phyloP scores from a whole-genome alignment of 306 rosid species.

The Adenanthera pavonina region DNA sequence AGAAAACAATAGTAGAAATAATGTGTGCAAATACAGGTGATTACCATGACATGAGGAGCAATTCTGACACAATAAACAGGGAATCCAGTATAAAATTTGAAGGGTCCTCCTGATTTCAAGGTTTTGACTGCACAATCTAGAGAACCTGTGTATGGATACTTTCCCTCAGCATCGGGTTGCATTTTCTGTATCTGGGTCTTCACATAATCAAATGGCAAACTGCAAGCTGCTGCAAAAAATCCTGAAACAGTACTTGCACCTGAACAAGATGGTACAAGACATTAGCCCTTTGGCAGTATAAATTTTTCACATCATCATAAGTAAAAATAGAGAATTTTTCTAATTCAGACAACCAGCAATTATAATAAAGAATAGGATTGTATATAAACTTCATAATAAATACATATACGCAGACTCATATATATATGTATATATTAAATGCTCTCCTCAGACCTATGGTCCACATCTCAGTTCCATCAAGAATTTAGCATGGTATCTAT shows the following conservation, averaged over 20 bases:
- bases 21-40: constrained; percentile 21
- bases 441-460: not conserved
- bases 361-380: not conserved
- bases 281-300: not conserved
- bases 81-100: constrained; percentile 90
- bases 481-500: not conserved
- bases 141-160: constrained; percentile 90
- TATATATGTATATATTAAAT: not conserved
- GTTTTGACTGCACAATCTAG: constrained; percentile 82
- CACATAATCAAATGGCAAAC: constrained; percentile 94
- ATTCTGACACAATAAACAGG: constrained; percentile 93
- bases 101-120: constrained; percentile 80
- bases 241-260: constrained; percentile 95
- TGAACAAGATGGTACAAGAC: constrained; percentile 33
- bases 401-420: no score
- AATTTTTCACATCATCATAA: not conserved
- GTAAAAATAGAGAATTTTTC: constrained; percentile 6
- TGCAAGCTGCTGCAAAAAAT: constrained; percentile 92
- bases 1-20: not conserved
- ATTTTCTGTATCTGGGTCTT: constrained; percentile 98
- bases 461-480: not conserved
- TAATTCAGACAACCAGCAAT: not conserved
- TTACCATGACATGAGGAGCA: constrained; percentile 98
- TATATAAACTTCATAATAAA: not conserved
- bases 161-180: constrained; percentile 96